These are phyloP conservation scores for Tylopilus sp. DNA, from an alignment of 1,284 basidiomycete species.

Conservation along the genomic window DNA sequence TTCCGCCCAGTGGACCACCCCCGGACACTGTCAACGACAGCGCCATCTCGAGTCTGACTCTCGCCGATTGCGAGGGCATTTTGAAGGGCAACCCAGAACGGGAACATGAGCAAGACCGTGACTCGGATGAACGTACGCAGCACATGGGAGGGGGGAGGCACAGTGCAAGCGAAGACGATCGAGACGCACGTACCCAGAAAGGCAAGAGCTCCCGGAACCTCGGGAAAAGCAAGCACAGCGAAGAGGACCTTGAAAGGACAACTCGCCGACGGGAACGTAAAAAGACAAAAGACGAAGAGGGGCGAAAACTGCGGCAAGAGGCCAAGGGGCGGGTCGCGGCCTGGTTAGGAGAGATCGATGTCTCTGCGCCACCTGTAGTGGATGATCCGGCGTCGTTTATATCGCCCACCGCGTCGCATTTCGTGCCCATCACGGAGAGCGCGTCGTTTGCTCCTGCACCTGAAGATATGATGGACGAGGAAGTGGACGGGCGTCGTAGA, in stretches of 20 bases:
- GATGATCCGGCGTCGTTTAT: conserved; percentile 24
- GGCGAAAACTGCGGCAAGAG: conserved; percentile 44
- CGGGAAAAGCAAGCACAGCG: conserved; percentile 32
- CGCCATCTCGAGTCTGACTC: conserved; percentile 70
- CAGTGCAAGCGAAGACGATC: conserved; percentile 37
- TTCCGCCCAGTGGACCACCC: conserved; percentile 38
- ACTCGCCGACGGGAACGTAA: conserved; percentile 25
- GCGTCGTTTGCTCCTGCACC: conserved; percentile 22
- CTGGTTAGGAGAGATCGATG: conserved; percentile 67
- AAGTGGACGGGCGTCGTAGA: conserved; percentile 3
- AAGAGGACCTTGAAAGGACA: conserved; percentile 35
- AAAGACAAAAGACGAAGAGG: conserved; percentile 34
- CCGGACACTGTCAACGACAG: conserved; percentile 59
- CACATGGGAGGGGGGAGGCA: conserved; percentile 38
- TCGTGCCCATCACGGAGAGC: conserved; percentile 25
- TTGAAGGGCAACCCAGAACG: conserved; percentile 22
- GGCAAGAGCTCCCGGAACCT: conserved; percentile 28
- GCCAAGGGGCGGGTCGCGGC: conserved; percentile 73
- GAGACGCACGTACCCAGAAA: conserved; percentile 33
- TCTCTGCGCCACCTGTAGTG: conserved; percentile 41
- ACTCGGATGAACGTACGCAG: conserved; percentile 53
- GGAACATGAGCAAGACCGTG: conserved; percentile 41
- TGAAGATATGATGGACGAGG: conserved; percentile 12
- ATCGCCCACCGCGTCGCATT: conserved; percentile 25
- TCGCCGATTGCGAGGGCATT: conserved; percentile 47